Conservation (phyloP, 2,329 filamentous ascomycete species). For the Talaromyces marneffei region DNA sequence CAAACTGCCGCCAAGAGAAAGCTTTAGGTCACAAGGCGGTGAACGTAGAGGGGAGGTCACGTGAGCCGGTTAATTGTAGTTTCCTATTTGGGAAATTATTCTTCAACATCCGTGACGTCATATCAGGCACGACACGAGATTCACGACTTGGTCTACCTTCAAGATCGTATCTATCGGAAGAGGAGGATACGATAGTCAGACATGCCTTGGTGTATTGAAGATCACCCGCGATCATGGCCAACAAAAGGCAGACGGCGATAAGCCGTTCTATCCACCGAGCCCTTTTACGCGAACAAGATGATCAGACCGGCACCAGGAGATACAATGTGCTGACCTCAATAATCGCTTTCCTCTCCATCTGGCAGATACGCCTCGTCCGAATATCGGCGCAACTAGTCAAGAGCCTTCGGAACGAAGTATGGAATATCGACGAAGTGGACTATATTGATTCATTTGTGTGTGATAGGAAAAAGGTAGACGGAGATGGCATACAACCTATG, state of each 20-base stretch:
- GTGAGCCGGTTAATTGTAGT: background rate
- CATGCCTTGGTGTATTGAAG: background rate
- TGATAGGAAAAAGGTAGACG: slow-evolving; percentile 27
- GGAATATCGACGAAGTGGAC: slow-evolving; percentile 50
- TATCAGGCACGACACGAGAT: background rate
- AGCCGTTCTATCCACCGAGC: slow-evolving; percentile 27
- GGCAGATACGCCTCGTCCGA: slow-evolving; percentile 45
- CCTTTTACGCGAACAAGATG: slow-evolving; percentile 25
- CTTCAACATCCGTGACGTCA: slow-evolving; percentile 15
- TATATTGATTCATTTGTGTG: slow-evolving; percentile 51
- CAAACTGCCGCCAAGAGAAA: slow-evolving; percentile 8
- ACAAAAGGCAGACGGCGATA: slow-evolving; percentile 2
- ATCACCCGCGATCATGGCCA: background rate
- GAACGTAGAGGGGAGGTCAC: background rate
- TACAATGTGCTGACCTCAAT: slow-evolving; percentile 40
- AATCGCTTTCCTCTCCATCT: slow-evolving; percentile 51
- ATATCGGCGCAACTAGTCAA: slow-evolving; percentile 47
- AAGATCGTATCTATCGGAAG: background rate
- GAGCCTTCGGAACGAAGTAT: slow-evolving; percentile 47
- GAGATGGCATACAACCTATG: slow-evolving; percentile 48
- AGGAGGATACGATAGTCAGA: background rate
- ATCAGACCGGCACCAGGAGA: slow-evolving; percentile 17
- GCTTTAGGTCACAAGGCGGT: slow-evolving; percentile 1
- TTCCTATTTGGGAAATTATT: slow-evolving; percentile 10
- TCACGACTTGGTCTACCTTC: background rate